Conservation (phyloP, 768 basidiomycete genomes). For the Cyclocybe aegerita region DNA sequence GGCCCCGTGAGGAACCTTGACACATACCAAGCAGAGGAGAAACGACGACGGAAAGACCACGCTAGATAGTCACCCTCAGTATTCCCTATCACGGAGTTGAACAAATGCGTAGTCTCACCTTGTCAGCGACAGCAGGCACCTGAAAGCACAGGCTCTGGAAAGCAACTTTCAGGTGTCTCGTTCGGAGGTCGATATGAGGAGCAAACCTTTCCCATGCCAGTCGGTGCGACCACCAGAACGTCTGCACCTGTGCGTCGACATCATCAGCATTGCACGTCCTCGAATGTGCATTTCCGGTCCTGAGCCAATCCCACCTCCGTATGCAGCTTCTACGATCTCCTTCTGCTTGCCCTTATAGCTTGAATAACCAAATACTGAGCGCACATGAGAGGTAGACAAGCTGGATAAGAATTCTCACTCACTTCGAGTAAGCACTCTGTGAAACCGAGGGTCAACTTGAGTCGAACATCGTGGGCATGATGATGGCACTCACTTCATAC, state of each 20-base stretch:
- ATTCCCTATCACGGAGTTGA: neutral
- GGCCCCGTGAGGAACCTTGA: neutral
- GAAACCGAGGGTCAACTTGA: neutral
- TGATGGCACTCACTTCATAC: neutral
- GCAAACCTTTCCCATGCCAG: constrained; percentile 84
- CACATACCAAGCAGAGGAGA: constrained; percentile 69
- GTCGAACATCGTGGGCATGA: neutral
- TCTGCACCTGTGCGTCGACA: constrained; percentile 49
- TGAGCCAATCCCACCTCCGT: constrained; percentile 42
- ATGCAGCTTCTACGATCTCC: constrained; percentile 71
- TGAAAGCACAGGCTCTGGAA: constrained; percentile 82
- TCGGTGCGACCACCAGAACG: constrained; percentile 80
- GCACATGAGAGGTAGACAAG: neutral
- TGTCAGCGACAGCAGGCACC: constrained; percentile 69
- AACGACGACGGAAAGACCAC: constrained; percentile 71
- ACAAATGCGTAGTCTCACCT: constrained; percentile 31
- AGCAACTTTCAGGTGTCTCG: neutral
- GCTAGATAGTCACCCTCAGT: constrained; percentile 30
- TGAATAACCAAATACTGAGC: constrained; percentile 65
- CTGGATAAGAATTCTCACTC: neutral
- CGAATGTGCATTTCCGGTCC: neutral
- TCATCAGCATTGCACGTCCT: neutral
- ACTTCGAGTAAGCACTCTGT: constrained; percentile 19
- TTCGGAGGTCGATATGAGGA: neutral
- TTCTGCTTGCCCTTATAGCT: constrained; percentile 78